A percentile compares a stretch with the other conserved stretches of the same genome.
phyloP scores from a whole-genome alignment of 2,329 filamentous ascomycete genomes.

The Cadophora luteo-olivacea region DNA sequence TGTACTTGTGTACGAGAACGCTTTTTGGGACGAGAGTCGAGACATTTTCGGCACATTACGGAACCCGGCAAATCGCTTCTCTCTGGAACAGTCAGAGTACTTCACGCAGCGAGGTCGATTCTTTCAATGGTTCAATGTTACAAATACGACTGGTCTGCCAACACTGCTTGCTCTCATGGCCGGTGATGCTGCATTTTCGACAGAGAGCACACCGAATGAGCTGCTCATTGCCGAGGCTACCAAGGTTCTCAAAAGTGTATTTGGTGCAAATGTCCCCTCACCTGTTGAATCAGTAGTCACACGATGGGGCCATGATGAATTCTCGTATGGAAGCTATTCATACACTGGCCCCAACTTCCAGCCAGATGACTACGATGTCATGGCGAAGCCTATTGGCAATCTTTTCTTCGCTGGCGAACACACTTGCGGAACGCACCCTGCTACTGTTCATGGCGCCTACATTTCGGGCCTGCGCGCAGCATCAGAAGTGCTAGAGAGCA shows the following conservation, averaged over 20 bases:
- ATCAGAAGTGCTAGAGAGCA: slow-evolving; percentile 79
- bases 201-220: slow-evolving; percentile 77
- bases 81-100: slow-evolving; percentile 82
- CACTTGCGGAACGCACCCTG: slow-evolving; percentile 93
- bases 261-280: slow-evolving; percentile 72
- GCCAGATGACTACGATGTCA: slow-evolving; percentile 88
- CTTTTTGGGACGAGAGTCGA: slow-evolving; percentile 89
- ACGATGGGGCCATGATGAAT: slow-evolving; percentile 88
- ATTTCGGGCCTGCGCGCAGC: slow-evolving; percentile 90
- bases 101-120: slow-evolving; percentile 82
- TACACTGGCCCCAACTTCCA: slow-evolving; percentile 85
- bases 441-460: slow-evolving; percentile 96
- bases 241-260: slow-evolving; percentile 77
- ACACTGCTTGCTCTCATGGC: slow-evolving; percentile 94
- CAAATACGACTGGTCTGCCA: slow-evolving; percentile 85
- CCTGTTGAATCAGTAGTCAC: slow-evolving; percentile 90
- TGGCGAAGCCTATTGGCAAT: slow-evolving; percentile 85
- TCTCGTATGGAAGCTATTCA: slow-evolving; percentile 94
- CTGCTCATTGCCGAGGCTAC: slow-evolving; percentile 83
- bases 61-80: slow-evolving; percentile 71
- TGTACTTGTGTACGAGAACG: slow-evolving; percentile 83
- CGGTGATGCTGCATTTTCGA: slow-evolving; percentile 89
- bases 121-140: slow-evolving; percentile 97
- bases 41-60: slow-evolving; percentile 95
- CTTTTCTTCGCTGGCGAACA: slow-evolving; percentile 96